A percentile compares a stretch with the other conserved stretches of the same genome.
Conservation (phyloP, 2,329 filamentous ascomycete genomes). For the Thermoascus crustaceus region DNA sequence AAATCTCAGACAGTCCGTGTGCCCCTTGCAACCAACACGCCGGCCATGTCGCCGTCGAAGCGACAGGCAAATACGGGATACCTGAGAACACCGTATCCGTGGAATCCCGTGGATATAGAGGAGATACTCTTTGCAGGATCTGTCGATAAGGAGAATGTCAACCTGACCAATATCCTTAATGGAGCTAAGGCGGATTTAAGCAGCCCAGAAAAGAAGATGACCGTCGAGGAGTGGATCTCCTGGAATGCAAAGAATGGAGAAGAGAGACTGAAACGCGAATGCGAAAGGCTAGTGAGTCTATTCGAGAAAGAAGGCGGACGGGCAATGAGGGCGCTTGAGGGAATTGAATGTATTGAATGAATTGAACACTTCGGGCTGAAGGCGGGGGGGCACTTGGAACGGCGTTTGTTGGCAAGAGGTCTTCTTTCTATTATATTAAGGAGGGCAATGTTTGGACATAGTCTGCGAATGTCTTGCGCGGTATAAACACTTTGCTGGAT, state of each 20-base stretch:
- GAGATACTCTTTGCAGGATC: conserved; percentile 39
- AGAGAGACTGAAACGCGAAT: conserved; percentile 67
- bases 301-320: conserved; percentile 78
- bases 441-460: conserved; percentile 2
- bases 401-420: conserved; percentile 6
- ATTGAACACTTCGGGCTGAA: too few relatives aligned
- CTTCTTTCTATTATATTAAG: too few relatives aligned
- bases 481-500: neutral
- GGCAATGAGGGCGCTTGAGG: conserved; percentile 71
- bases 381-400: too few relatives aligned
- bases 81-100: conserved; percentile 51
- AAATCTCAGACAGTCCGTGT: conserved; percentile 31
- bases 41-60: conserved; percentile 52
- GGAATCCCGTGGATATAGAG: conserved; percentile 71
- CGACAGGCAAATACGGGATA: conserved; percentile 44
- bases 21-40: conserved; percentile 37
- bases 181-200: conserved; percentile 54
- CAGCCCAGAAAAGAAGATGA: conserved; percentile 78
- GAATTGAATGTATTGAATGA: conserved; percentile 49
- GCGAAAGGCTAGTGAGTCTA: conserved; percentile 69
- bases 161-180: conserved; percentile 42
- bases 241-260: conserved; percentile 75
- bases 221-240: conserved; percentile 85
- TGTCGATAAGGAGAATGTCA: conserved; percentile 42
- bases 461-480: neutral